Conservation (phyloP, 768 basidiomycete genomes). For the Podaxis rugospora region DNA sequence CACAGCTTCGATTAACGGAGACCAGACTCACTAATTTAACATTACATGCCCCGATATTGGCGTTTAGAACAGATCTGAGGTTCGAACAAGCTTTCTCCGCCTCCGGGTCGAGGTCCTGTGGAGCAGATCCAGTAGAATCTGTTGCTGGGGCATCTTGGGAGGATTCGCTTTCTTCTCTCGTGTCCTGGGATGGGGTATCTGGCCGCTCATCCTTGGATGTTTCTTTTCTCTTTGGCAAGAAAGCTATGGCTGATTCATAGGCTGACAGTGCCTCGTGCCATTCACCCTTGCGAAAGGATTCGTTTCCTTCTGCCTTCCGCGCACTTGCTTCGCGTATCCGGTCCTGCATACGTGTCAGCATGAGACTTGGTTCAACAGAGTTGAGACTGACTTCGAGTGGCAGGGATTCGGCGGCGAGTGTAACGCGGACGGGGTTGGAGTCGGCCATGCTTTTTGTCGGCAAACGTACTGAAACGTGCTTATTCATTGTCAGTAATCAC, state of each 20-base stretch:
- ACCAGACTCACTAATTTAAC: constrained; percentile 61
- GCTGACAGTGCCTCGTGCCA: constrained; percentile 70
- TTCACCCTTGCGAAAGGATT: constrained; percentile 55
- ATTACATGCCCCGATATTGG: constrained; percentile 87
- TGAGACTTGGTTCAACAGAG: background rate
- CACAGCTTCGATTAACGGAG: constrained; percentile 1
- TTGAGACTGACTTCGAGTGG: background rate
- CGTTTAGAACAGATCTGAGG: constrained; percentile 63
- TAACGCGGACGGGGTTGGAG: background rate
- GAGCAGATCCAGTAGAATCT: background rate
- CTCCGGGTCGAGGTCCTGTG: constrained; percentile 14
- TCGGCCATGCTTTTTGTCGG: background rate
- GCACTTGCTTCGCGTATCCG: constrained; percentile 41
- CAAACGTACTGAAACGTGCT: background rate
- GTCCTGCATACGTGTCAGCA: constrained; percentile 10
- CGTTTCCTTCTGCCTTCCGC: constrained; percentile 74
- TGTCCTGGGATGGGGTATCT: background rate
- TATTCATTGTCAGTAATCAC: background rate
- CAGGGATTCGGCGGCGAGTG: constrained; percentile 1
- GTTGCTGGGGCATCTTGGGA: constrained; percentile 11
- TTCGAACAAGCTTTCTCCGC: constrained; percentile 20
- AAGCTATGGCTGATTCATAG: constrained; percentile 67
- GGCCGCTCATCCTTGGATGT: constrained; percentile 5
- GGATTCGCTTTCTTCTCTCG: constrained; percentile 18
- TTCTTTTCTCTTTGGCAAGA: constrained; percentile 48